These are phyloP conservation scores for Solanum hybrid DNA, from an alignment of 305 asterid species.

Conservation along the genomic window DNA sequence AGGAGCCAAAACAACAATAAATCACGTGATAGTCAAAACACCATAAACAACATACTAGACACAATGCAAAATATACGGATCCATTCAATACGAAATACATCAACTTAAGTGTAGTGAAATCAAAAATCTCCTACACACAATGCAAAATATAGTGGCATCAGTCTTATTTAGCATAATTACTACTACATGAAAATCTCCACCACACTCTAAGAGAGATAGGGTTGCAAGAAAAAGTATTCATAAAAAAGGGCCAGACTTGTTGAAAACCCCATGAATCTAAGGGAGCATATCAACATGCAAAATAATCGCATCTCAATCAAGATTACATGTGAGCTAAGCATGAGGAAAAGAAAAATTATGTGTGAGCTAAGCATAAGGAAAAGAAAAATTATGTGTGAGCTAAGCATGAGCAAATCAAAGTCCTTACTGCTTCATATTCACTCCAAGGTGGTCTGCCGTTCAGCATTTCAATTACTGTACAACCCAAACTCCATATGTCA, in stretches of 20 bases:
- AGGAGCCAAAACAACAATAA: neutral
- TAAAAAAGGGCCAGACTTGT: neutral
- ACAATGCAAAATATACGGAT: neutral
- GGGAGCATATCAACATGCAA: neutral
- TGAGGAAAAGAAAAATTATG: neutral
- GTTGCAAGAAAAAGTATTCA: neutral
- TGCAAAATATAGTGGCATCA: neutral
- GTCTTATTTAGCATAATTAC: neutral
- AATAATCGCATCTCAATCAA: neutral
- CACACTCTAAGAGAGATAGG: neutral
- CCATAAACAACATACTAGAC: neutral
- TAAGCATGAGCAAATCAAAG: neutral
- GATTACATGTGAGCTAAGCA: neutral
- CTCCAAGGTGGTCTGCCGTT: constrained; percentile 94
- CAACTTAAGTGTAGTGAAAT: neutral
- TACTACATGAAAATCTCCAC: neutral
- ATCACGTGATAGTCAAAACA: neutral
- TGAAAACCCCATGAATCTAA: neutral
- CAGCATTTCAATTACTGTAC: constrained; percentile 89
- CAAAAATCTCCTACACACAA: neutral
- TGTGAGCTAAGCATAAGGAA: neutral
- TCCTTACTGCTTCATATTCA: constrained; percentile 82
- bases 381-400: neutral
- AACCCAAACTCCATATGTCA: constrained; percentile 96
- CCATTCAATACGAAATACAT: neutral